Evolutionary conservation across 2,329 filamentous ascomycete species (phyloP), one percentile per base, ranked within the genome.

Genomic region (Ceratocystis destructans): DNA sequence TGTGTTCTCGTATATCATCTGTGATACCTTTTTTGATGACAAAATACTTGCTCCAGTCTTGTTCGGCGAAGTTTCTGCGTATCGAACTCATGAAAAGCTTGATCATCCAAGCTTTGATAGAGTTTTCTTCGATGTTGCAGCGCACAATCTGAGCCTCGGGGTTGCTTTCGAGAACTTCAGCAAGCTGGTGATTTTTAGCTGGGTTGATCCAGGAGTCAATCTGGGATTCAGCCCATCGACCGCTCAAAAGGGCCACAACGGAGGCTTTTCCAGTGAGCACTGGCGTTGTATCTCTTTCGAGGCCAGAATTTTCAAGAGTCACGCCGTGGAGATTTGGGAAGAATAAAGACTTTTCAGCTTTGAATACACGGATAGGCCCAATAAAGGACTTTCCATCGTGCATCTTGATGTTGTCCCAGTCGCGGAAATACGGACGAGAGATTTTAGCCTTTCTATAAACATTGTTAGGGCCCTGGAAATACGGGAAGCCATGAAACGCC

Each of bases 351-450:
- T 86, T 82, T 48, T 95, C 89, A 70, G 82, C 82, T 72, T 86
- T 88, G 81, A 97, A 97, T 62, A 93, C 82, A n/a, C 87, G 82
- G 3, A 88, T 84, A 46, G 93, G 93, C 22, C 90, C 86, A 64
- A 93, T 79, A 77, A 96, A 99, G 28, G 90, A 90, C 77, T 99
- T 99, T 72, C 94, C 94, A 71, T 91, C 85, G 77, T 94, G 87
- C 70, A 87, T 82, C 64, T 81, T 80, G 75, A 96, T 83, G 76
- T 95, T 94, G 68, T 84, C 84, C 88, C 91, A 96, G 80, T 99
- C 93, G 75, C 91, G 88, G 78, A 96, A 99, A 77, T 99, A 99
- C 1, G 93, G 92, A 67, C 89, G 89, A 22, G 87, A 80, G 73
- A 95, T 87, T 74, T 90, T 85, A 70, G 83, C 82, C 57, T 89